A percentile compares a stretch with the other conserved stretches of the same genome.
Conservation (phyloP, 306 rosid species). For the Lathyrus aphaca region DNA sequence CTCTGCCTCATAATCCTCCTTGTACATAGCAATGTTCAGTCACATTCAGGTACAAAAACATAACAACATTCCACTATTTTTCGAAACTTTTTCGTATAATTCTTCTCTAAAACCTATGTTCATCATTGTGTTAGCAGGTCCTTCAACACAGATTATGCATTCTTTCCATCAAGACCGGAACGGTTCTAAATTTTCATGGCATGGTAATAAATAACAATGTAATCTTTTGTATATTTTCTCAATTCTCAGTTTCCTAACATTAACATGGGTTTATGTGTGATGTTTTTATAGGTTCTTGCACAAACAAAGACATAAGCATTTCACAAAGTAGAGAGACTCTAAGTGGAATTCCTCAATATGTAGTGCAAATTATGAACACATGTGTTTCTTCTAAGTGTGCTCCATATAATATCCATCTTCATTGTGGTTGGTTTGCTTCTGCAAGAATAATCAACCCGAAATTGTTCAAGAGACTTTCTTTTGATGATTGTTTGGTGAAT, state of each 20-base stretch:
- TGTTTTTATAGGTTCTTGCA: conserved; percentile 49
- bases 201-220: conserved; percentile 38
- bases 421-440: conserved; percentile 83
- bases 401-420: conserved; percentile 58
- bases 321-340: conserved; percentile 55
- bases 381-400: conserved; percentile 60
- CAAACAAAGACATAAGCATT: conserved; percentile 64
- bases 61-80: neutral
- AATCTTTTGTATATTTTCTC: neutral
- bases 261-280: neutral
- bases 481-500: conserved; percentile 71
- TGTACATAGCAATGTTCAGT: conserved; percentile 31
- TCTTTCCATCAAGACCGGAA: conserved; percentile 41
- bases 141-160: conserved; percentile 35
- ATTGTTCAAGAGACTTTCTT: conserved; percentile 64
- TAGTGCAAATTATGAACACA: conserved; percentile 63
- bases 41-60: conserved; percentile 46
- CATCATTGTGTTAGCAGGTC: conserved; percentile 34
- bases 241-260: neutral
- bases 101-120: neutral
- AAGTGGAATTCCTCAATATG: conserved; percentile 65
- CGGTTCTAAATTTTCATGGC: conserved; percentile 41
- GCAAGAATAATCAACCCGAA: conserved; percentile 56
- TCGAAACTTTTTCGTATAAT: neutral
- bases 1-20: conserved; percentile 38